Percentiles rank a stretch among this genome's conserved stretches.
Conservation (phyloP, 352 stramenopile species). For the Phytophthora palmivora region DNA sequence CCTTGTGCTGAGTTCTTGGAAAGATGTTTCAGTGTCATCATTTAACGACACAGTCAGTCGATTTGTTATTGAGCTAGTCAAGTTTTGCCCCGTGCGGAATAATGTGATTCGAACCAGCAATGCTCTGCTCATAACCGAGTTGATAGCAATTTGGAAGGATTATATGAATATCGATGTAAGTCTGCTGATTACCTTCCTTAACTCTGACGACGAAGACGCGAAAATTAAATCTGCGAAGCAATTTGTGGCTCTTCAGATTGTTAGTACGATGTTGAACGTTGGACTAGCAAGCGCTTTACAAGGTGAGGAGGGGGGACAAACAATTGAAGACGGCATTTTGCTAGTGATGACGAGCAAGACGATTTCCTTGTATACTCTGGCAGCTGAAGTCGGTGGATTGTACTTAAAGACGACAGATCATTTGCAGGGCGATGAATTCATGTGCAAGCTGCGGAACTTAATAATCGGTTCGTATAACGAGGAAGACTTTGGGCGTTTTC, state of each 20-base stretch:
- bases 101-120: slow-evolving; percentile 77
- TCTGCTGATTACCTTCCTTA: slow-evolving; percentile 47
- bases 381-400: slow-evolving; percentile 71
- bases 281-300: slow-evolving; percentile 38
- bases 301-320: slow-evolving; percentile 28
- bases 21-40: slow-evolving; percentile 34
- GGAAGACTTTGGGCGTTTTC: slow-evolving; percentile 75
- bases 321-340: slow-evolving; percentile 61
- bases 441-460: slow-evolving; percentile 45
- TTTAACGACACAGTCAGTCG: slow-evolving; percentile 36
- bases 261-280: slow-evolving; percentile 64
- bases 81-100: slow-evolving; percentile 58
- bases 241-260: slow-evolving; percentile 64
- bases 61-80: slow-evolving; percentile 67
- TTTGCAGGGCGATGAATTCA: slow-evolving; percentile 31
- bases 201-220: slow-evolving; percentile 44
- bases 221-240: slow-evolving; percentile 52
- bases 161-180: slow-evolving; percentile 47
- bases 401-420: slow-evolving; percentile 34
- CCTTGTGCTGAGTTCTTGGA: slow-evolving; percentile 63
- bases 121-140: slow-evolving; percentile 56
- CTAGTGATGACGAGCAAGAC: slow-evolving; percentile 55
- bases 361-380: slow-evolving; percentile 60
- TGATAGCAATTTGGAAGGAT: slow-evolving; percentile 70
- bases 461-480: slow-evolving; percentile 60